Conservation (phyloP, 495 filamentous ascomycete genomes). For the Aspergillus campestris region DNA sequence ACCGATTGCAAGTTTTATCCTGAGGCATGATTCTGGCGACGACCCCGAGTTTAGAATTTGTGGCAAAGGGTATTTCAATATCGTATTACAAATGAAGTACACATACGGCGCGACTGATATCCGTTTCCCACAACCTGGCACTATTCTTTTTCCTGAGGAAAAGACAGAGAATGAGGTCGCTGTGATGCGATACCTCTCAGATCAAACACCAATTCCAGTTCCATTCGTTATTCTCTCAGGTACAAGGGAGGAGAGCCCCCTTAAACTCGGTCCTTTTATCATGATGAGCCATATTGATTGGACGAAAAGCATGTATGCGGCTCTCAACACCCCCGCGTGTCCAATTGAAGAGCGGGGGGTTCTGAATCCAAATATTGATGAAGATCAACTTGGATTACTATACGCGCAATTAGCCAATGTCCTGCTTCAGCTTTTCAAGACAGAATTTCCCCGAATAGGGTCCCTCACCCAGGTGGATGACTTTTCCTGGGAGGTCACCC, state of each 20-base stretch:
- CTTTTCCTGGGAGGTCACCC: constrained; percentile 12
- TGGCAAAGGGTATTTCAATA: too few species aligned
- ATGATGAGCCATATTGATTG: constrained; percentile 38
- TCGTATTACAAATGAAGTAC: too few species aligned
- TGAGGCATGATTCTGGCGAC: too few species aligned
- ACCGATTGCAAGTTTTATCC: too few species aligned
- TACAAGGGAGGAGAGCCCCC: constrained; percentile 12
- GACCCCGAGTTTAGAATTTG: too few species aligned
- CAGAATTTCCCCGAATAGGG: constrained; percentile 25
- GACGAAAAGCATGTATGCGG: constrained; percentile 17
- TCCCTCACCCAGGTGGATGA: constrained; percentile 20
- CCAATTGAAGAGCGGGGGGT: constrained; percentile 8
- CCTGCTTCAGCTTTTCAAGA: constrained; percentile 25
- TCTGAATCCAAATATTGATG: constrained; percentile 22
- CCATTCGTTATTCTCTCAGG: constrained; percentile 28
- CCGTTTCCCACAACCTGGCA: too few species aligned
- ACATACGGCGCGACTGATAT: too few species aligned
- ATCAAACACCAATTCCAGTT: constrained; percentile 29
- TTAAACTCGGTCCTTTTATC: constrained; percentile 14
- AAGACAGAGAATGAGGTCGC: constrained; percentile 34
- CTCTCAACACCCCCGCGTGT: constrained; percentile 18
- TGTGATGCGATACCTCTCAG: constrained; percentile 30
- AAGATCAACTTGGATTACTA: constrained; percentile 18
- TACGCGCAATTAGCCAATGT: constrained; percentile 27
- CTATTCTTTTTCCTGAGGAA: constrained; percentile 10